These are phyloP conservation scores for Plasmodium falciparum DNA, from an alignment of 169 alveolate genomes.

Conservation along the genomic window DNA sequence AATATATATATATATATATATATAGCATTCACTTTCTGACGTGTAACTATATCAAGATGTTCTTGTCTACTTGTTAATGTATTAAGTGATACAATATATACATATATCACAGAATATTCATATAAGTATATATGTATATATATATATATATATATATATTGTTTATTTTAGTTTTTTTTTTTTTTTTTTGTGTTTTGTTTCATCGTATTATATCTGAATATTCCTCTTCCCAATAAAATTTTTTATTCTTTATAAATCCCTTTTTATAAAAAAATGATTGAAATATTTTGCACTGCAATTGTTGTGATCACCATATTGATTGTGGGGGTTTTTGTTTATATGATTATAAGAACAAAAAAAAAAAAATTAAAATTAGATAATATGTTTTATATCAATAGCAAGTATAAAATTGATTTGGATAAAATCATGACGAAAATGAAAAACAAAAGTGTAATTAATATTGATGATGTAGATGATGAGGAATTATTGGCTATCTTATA, in stretches of 20 bases:
- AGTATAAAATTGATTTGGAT: slow-evolving; percentile 49
- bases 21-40: too few species aligned
- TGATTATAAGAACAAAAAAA: slow-evolving; percentile 14
- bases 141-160: too few species aligned
- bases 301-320: slow-evolving; percentile 12
- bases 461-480: slow-evolving; percentile 67
- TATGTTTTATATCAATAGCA: slow-evolving; percentile 14
- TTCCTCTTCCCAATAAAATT: too few species aligned
- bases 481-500: slow-evolving; percentile 63
- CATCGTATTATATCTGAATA: background rate
- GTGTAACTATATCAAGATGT: too few species aligned
- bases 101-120: too few species aligned
- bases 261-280: slow-evolving; percentile 25
- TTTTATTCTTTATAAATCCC: too few species aligned
- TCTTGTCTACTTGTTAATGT: too few species aligned
- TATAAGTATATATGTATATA: too few species aligned
- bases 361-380: slow-evolving; percentile 35
- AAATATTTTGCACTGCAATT: slow-evolving; percentile 2
- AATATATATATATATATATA: too few species aligned
- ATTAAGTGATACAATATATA: too few species aligned
- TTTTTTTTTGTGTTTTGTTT: slow-evolving; percentile 5
- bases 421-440: slow-evolving; percentile 39
- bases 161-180: background rate
- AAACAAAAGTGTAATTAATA: slow-evolving; percentile 50
- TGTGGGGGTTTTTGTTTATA: slow-evolving; percentile 18